Evolutionary conservation across 1,284 basidiomycete species (phyloP).

Genomic region (Albatrellus sp.): DNA sequence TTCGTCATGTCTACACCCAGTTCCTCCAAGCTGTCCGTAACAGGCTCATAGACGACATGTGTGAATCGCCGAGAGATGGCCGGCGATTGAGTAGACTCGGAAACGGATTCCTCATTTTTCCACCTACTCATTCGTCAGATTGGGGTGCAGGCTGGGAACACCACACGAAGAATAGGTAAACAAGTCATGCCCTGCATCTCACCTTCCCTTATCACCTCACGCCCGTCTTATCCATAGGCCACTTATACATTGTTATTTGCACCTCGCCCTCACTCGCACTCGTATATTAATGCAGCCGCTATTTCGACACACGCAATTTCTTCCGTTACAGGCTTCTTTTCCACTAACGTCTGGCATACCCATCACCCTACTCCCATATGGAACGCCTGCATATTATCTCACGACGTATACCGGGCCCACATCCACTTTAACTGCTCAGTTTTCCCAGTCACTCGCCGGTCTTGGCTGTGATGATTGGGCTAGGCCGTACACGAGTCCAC

Average conservation of each 20-base stretch:
- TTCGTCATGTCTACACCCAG: constrained; percentile 31
- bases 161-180: constrained; percentile 32
- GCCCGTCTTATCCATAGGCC: constrained; percentile 24
- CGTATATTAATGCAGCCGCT: constrained; percentile 50
- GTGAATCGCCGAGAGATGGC: constrained; percentile 16
- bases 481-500: neutral
- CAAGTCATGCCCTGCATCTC: neutral
- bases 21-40: constrained; percentile 35
- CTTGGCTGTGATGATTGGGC: constrained; percentile 25
- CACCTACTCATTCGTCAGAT: constrained; percentile 29
- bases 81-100: constrained; percentile 30
- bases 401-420: constrained; percentile 52
- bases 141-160: constrained; percentile 57
- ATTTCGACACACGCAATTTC: constrained; percentile 39
- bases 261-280: constrained; percentile 35
- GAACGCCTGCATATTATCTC: constrained; percentile 60
- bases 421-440: constrained; percentile 46
- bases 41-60: constrained; percentile 43
- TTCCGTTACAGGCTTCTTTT: constrained; percentile 26
- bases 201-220: constrained; percentile 1
- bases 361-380: constrained; percentile 54
- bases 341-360: constrained; percentile 47
- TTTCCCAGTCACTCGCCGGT: constrained; percentile 45
- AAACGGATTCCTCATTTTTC: constrained; percentile 47
- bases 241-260: constrained; percentile 45